Percentiles rank a stretch among this genome's conserved stretches.
Conservation (phyloP, 257 asterid genomes). For the Nicotiana obtusifolia region DNA sequence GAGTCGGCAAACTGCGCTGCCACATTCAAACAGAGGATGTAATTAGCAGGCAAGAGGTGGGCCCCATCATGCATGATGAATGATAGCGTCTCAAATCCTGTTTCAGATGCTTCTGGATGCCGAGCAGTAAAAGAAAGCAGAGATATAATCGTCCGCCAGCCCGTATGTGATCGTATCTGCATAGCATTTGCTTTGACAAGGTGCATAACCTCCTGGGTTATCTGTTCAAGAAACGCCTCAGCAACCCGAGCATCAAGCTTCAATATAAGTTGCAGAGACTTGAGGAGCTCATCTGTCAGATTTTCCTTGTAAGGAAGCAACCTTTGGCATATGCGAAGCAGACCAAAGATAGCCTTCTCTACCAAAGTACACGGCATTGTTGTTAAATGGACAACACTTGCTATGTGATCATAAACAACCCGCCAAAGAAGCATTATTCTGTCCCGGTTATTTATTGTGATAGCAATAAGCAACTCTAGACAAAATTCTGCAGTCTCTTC, state of each 20-base stretch:
- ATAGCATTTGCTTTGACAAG: conserved; percentile 81
- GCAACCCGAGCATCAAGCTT: conserved; percentile 96
- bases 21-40: conserved; percentile 66
- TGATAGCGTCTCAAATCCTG: conserved; percentile 72
- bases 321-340: conserved; percentile 82
- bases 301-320: conserved; percentile 90
- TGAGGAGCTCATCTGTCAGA: conserved; percentile 81
- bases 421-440: conserved; percentile 89
- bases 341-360: conserved; percentile 92
- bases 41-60: conserved; percentile 77
- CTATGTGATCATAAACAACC: conserved; percentile 70
- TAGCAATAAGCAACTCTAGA: conserved; percentile 74
- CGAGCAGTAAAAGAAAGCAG: conserved; percentile 82
- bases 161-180: conserved; percentile 83
- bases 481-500: conserved; percentile 73
- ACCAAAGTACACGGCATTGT: conserved; percentile 80
- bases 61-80: conserved; percentile 80
- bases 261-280: conserved; percentile 71
- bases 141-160: conserved; percentile 83
- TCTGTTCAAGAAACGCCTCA: conserved; percentile 87
- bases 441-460: conserved; percentile 72
- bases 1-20: conserved; percentile 90
- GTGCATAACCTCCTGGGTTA: conserved; percentile 80
- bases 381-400: conserved; percentile 68
- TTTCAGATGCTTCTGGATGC: conserved; percentile 93